Base-by-base conservation (phyloP, 129 eudicot species). In the Artemisia tridentata region DNA sequence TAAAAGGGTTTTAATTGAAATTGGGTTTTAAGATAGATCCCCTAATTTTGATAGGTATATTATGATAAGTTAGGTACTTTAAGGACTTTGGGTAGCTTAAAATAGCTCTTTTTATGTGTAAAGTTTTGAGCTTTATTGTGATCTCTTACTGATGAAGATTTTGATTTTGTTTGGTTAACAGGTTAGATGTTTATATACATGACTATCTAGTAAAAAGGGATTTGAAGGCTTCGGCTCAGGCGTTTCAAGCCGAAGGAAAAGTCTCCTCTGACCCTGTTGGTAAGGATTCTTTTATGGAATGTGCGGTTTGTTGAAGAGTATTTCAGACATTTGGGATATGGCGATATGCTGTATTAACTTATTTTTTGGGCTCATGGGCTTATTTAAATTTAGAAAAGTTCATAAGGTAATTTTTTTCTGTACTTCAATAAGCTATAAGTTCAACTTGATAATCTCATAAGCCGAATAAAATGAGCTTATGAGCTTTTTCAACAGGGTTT, bases 231-330 rank as follows among this genome's bases (percentile, higher is more conserved):
- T 80, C 99, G 58, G 99, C 99, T 53, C 97, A 93, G 75, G 97
- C 99, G 38, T 93, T 93, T 79, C 97, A 93, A 85, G 84, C 89
- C 4, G 99, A 93, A 69, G 99, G 99, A 59, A 93, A 93, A 82
- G 97, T 93, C 21, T 89, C 99, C 16, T 89, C 99, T 78, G 99
- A 93, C 63, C 99, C 99, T 69, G 99, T 93, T 82, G 99, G 97
- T 93, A 80, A 75, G 92, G 78, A 69, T 18, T n/a, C 48, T 25
- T 34, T 8, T 11, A 50, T 54, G 19, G 52, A 51, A 17, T 38
- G 1, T 61, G 7, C 52, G 5, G 47, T 29, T 38, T 73, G 15
- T 31, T 62, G 45, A 73, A 49, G 77, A 60, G 62, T 20, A 4
- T 52, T 74, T 73, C 10, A 19, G 18, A 63, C 29, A 38, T 51